Base-by-base conservation (phyloP, 2,329 filamentous ascomycete genomes). In the Colletotrichum zoysiae region DNA sequence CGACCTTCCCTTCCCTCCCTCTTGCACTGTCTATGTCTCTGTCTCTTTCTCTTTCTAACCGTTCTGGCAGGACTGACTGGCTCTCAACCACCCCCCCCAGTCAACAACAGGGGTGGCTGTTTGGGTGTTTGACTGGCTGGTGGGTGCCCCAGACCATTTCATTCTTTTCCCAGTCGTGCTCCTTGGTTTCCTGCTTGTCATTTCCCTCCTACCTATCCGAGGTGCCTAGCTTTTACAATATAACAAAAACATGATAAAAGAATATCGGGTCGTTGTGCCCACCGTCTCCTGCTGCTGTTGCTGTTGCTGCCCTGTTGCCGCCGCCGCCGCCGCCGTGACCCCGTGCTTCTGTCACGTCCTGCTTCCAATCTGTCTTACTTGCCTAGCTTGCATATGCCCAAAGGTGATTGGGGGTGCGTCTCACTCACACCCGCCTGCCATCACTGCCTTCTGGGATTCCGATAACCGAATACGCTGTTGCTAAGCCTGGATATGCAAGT, bases 101-200 rank as follows among this genome's bases (percentile, higher is more conserved):
- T 60, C 55, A 44, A 69, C 23, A 61, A 65, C 65, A 70, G 65
- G 70, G 70, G 59, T 65, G 30, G 59, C 40, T 48, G 55, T 71
- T 56, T 64, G 53, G 59, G 33, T 48, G 55, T 71, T 56, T 64
- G 53, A 53, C 59, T 71, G 65, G 55, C 55, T 69, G 65, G 40
- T 65, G 65, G 69, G 48, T 65, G 70, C 65, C 70, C 65, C 70
- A 65, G 59, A 65, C 59, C n/a, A 35, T 26, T 68, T 63, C 65
- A 71, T 70, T 70, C 60, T 50, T 58, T 58, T 61, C 50, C 58
- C 42, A 48, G 40, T 66, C 55, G 48, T n/a, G 46, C 40, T 23
- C 44, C 51, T 71, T 50, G 70, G 23, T 71, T 71, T 62, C 48
- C 50, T 65, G 60, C 72, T 68, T 56, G 70, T 66, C 64, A 69